phyloP scores from a whole-genome alignment of 495 filamentous ascomycete species.

The Aspergillus conjunctus region DNA sequence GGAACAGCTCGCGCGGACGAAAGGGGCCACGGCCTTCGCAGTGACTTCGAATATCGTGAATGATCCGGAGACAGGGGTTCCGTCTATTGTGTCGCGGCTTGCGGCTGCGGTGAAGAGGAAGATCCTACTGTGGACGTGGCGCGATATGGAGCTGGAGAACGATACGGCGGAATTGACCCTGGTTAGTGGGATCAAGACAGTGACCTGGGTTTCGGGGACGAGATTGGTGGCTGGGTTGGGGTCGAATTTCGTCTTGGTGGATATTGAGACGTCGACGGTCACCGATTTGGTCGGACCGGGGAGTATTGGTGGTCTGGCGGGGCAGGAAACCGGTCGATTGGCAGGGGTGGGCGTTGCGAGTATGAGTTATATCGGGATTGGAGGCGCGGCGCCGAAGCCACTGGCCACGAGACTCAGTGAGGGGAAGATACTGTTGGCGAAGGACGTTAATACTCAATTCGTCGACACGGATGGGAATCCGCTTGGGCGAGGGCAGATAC shows the following conservation, averaged over 20 bases:
- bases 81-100: conserved; percentile 84
- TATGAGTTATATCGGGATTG: conserved; percentile 96
- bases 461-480: conserved; percentile 81
- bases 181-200: conserved; percentile 73
- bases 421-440: conserved; percentile 84
- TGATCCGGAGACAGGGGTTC: conserved; percentile 81
- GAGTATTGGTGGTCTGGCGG: conserved; percentile 66
- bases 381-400: conserved; percentile 85
- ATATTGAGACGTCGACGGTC: conserved; percentile 70
- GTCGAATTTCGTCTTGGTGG: conserved; percentile 83
- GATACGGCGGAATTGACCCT: conserved; percentile 77
- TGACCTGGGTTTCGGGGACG: conserved; percentile 87
- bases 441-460: conserved; percentile 94
- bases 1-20: conserved; percentile 78
- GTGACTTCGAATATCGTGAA: conserved; percentile 93
- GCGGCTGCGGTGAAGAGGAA: conserved; percentile 92
- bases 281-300: conserved; percentile 81
- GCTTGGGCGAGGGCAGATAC: conserved; percentile 81
- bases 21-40: conserved; percentile 85
- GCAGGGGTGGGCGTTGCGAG: conserved; percentile 69
- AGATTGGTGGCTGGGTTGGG: conserved; percentile 85
- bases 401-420: conserved; percentile 79
- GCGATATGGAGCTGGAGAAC: conserved; percentile 81
- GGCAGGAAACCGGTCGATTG: conserved; percentile 63
- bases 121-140: conserved; percentile 90